These are phyloP conservation scores for Hyaloscypha variabilis DNA, from an alignment of 495 filamentous ascomycete species.

Conservation along the genomic window DNA sequence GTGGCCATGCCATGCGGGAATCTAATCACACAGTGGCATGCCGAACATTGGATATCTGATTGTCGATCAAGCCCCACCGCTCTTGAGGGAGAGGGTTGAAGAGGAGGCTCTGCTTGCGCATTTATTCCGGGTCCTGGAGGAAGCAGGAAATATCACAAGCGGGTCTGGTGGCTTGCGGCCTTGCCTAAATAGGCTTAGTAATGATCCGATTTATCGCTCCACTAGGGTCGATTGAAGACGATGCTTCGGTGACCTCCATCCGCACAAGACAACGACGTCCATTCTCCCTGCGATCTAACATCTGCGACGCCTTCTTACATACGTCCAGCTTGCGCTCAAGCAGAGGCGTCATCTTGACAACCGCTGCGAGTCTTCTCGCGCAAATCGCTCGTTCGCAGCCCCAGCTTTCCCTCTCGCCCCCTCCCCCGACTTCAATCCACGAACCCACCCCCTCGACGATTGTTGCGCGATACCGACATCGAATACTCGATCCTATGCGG, in stretches of 20 bases:
- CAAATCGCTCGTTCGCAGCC: constrained; percentile 6
- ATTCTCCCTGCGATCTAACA: background rate
- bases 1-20: no score
- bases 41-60: no score
- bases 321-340: background rate
- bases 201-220: background rate
- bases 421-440: background rate
- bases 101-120: background rate
- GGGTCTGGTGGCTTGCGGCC: background rate
- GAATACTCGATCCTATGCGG: constrained; percentile 26
- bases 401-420: background rate
- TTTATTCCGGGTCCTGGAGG: background rate
- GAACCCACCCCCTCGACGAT: background rate
- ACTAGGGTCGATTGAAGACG: background rate
- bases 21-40: background rate
- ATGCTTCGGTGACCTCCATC: background rate
- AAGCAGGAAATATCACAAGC: background rate
- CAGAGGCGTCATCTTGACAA: background rate
- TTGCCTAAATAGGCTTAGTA: background rate
- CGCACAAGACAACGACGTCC: background rate
- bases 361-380: constrained; percentile 13
- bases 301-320: background rate
- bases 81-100: background rate
- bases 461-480: background rate
- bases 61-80: no score